Evolutionary conservation across 192 early-diverging fungal species (phyloP), one percentile per base, ranked within the genome.

Genomic region (Linnemannia exigua): DNA sequence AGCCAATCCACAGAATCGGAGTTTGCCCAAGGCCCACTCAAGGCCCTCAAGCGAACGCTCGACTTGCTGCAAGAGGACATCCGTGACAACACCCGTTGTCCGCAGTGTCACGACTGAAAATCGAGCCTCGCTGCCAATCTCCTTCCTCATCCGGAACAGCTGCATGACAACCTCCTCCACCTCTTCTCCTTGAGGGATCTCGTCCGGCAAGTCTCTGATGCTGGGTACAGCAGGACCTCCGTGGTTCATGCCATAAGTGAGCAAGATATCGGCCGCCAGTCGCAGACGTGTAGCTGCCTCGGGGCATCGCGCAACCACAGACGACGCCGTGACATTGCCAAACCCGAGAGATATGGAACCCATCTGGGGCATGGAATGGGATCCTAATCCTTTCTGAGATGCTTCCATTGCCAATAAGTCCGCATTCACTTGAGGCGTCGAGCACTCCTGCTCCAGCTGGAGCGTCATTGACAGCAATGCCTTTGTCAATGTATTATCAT

Each of bases 31-130:
- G 19, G 88, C 87, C 92, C 92, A 91, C 25, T 90, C 88, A 36
- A 93, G 79, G 41, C 89, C 87, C 37, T 91, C 91, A 52, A 83
- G 79, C 12, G 87, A 82, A 36, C 79, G 76, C 16, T 91, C 90
- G 14, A 89, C 73, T 31, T 91, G 89, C 14, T 75, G 69, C n/a
- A 93, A 66, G 11, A 91, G 67, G 17, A 88, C 79, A 22, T 79
- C 76, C 0, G 88, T 88, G 25, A 89, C 71, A 4, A 70, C 75
- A 1, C 48, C 52, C 5, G 71, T 75, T 1, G 91, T 92, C 25
- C 87, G 77, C 35, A 81, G 33, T 35, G 90, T 93, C n/a, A 91
- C 83, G 15, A 91, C 81, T 15, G 78, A 47, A 80, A 84, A 92
- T 2, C 71, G 70, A 37, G 86, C 14, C 1, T 77, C 66, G 5